Percentiles rank a stretch among this genome's conserved stretches.
phyloP scores from a whole-genome alignment of 2,329 filamentous ascomycete genomes.

The Dendryphion nanum region DNA sequence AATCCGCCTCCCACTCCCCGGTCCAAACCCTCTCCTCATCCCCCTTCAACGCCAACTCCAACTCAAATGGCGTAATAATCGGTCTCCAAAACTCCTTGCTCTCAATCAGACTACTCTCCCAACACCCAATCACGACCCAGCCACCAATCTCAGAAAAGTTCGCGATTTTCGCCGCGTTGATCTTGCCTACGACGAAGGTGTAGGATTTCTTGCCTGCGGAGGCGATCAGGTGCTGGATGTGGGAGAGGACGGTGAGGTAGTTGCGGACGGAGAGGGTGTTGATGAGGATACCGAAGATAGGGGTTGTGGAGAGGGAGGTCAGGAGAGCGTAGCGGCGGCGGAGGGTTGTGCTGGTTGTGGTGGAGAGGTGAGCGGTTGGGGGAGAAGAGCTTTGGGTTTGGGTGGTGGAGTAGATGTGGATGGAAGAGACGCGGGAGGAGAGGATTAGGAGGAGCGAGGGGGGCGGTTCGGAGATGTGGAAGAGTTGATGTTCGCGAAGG shows the following conservation, averaged over 20 bases:
- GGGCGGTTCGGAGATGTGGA: slow-evolving; percentile 81
- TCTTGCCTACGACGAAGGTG: slow-evolving; percentile 92
- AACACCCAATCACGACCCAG: slow-evolving; percentile 97
- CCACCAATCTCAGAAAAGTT: slow-evolving; percentile 95
- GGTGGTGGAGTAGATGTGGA: slow-evolving; percentile 73
- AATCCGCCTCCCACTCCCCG: slow-evolving; percentile 84
- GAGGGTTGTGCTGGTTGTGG: slow-evolving; percentile 58
- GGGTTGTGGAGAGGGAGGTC: slow-evolving; percentile 73
- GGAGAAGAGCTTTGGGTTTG: slow-evolving; percentile 12
- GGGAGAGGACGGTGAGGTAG: slow-evolving; percentile 77
- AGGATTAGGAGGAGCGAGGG: slow-evolving; percentile 83
- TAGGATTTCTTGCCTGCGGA: slow-evolving; percentile 91
- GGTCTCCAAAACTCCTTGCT: slow-evolving; percentile 85
- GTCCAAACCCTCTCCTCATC: slow-evolving; percentile 82
- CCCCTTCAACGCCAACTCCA: slow-evolving; percentile 71
- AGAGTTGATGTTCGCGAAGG: slow-evolving; percentile 69
- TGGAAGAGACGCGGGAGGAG: slow-evolving; percentile 73
- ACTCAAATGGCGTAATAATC: slow-evolving; percentile 92
- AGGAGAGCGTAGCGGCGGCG: slow-evolving; percentile 86
- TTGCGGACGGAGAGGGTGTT: slow-evolving; percentile 93
- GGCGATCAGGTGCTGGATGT: slow-evolving; percentile 70
- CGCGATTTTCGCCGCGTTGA: slow-evolving; percentile 92
- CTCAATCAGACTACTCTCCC: slow-evolving; percentile 92
- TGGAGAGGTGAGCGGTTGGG: slow-evolving; percentile 44
- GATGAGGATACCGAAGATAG: slow-evolving; percentile 90